These are phyloP conservation scores for Colletotrichum simmondsii DNA, from an alignment of 2,329 filamentous ascomycete genomes.

Conservation along the genomic window DNA sequence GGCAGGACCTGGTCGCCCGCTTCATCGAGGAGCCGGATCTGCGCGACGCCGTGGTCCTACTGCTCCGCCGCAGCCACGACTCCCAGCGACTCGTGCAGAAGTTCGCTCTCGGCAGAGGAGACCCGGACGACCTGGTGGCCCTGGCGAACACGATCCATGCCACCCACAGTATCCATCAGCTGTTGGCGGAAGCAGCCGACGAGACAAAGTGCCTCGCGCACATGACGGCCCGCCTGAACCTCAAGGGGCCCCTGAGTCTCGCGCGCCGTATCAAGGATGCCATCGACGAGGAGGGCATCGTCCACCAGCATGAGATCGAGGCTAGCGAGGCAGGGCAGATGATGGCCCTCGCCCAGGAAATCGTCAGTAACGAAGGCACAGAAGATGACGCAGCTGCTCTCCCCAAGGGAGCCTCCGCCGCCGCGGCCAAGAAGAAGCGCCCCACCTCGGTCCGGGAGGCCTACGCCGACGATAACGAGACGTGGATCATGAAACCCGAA, in stretches of 20 bases:
- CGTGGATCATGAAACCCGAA: constrained; percentile 73
- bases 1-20: constrained; percentile 83
- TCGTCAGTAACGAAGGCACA: constrained; percentile 74
- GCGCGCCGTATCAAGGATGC: constrained; percentile 78
- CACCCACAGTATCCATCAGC: constrained; percentile 71
- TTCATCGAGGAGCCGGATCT: constrained; percentile 76
- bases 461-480: constrained; percentile 69
- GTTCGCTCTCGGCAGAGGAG: constrained; percentile 91
- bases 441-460: constrained; percentile 62
- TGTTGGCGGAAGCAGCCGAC: constrained; percentile 49
- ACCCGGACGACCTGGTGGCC: constrained; percentile 88
- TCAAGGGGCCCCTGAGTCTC: constrained; percentile 75
- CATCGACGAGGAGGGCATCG: constrained; percentile 93
- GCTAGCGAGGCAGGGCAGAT: constrained; percentile 78
- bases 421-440: constrained; percentile 52
- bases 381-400: constrained; percentile 65
- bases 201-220: constrained; percentile 50
- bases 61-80: constrained; percentile 83
- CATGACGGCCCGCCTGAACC: constrained; percentile 68
- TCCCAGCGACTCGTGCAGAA: constrained; percentile 92
- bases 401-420: constrained; percentile 55
- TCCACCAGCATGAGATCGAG: constrained; percentile 81
- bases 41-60: constrained; percentile 73
- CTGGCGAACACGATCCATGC: constrained; percentile 84
- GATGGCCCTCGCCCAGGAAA: constrained; percentile 77